A percentile compares a stretch with the other conserved stretches of the same genome.
phyloP scores from a whole-genome alignment of 805 yeast species.

The Saccharomycopsis vini region DNA sequence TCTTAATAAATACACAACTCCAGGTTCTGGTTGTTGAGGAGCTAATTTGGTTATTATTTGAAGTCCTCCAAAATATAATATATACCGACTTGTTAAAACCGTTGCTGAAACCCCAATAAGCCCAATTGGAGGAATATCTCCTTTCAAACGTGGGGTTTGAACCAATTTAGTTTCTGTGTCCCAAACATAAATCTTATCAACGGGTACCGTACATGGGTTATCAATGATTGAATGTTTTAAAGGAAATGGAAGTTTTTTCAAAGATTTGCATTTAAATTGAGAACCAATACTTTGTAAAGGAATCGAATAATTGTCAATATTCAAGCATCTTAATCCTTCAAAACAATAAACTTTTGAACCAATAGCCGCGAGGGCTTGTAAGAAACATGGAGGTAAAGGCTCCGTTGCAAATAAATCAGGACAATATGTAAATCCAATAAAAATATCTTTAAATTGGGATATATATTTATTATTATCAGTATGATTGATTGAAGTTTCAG shows the following conservation, averaged over 20 bases:
- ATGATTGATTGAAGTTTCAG: no score
- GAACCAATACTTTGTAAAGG: background rate
- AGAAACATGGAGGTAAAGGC: conserved; percentile 33
- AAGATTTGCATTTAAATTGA: background rate
- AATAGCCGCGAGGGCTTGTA: conserved; percentile 34
- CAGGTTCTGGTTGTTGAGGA: conserved; percentile 21
- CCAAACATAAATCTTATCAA: conserved; percentile 29
- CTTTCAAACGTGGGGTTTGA: conserved; percentile 26
- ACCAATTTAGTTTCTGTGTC: conserved; percentile 32
- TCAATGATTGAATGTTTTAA: conserved; percentile 32
- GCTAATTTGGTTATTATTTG: conserved; percentile 32
- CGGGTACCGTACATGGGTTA: conserved; percentile 34
- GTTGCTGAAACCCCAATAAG: conserved; percentile 38
- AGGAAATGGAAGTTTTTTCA: conserved; percentile 35
- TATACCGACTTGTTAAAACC: conserved; percentile 48
- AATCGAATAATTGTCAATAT: background rate
- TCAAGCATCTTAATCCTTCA: conserved; percentile 32
- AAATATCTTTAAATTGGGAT: no score
- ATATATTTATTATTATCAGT: no score
- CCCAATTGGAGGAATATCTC: conserved; percentile 36
- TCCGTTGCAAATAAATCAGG: conserved; percentile 32
- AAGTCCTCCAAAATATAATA: conserved; percentile 66
- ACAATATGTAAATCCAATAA: conserved; percentile 6
- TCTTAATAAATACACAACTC: conserved; percentile 31
- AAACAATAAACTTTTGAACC: conserved; percentile 30